A percentile compares a stretch with the other conserved stretches of the same genome.
Conservation (phyloP, 805 yeast species). For the Candida michaelii region DNA sequence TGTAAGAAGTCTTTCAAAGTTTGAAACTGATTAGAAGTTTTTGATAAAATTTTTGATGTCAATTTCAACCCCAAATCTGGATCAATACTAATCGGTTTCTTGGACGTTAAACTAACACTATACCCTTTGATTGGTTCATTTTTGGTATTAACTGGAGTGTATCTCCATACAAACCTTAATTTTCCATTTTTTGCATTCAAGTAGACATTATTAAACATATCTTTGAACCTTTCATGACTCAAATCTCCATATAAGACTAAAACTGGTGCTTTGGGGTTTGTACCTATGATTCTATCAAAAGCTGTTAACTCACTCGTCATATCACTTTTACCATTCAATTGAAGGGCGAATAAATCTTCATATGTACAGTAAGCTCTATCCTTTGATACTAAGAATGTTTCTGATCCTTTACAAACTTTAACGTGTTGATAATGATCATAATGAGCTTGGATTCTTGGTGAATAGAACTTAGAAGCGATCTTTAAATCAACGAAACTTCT, state of each 20-base stretch:
- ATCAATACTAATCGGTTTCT: conserved; percentile 4
- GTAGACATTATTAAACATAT: conserved; percentile 58
- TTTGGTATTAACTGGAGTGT: conserved; percentile 41
- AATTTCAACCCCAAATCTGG: conserved; percentile 40
- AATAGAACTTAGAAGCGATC: conserved; percentile 45
- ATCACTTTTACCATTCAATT: conserved; percentile 43
- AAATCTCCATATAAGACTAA: conserved; percentile 70
- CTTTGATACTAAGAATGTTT: conserved; percentile 40
- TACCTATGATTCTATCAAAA: conserved; percentile 69
- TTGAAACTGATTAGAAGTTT: conserved; percentile 24
- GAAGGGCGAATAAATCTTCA: conserved; percentile 78
- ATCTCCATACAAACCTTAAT: conserved; percentile 73
- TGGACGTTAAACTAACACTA: conserved; percentile 56
- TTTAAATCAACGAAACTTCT: conserved; percentile 39
- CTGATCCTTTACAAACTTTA: conserved; percentile 19
- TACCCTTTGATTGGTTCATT: conserved; percentile 53
- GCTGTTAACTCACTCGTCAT: conserved; percentile 25
- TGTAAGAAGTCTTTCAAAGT: conserved; percentile 40
- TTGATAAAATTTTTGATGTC: conserved; percentile 35
- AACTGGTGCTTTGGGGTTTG: conserved; percentile 46
- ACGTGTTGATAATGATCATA: conserved; percentile 46
- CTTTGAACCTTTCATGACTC: conserved; percentile 46
- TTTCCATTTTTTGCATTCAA: conserved; percentile 64
- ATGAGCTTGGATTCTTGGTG: conserved; percentile 69
- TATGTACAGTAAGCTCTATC: conserved; percentile 59